Base-by-base conservation (phyloP, 305 asterid species). In the Ilex paraguariensis region DNA sequence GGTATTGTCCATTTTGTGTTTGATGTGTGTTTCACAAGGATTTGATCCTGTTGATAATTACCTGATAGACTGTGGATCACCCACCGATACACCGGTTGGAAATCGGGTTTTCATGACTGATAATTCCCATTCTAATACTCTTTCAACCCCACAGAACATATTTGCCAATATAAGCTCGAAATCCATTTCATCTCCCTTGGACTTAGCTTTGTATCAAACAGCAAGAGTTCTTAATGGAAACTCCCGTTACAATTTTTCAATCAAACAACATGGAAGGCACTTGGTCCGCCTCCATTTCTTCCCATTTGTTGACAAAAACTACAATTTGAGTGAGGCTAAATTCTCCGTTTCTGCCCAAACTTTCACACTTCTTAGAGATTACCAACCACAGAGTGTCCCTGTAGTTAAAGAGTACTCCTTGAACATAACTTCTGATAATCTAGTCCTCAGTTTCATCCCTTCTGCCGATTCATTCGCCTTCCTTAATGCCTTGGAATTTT, bases 21-120 rank as follows among this genome's bases (percentile, higher is more conserved):
- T 78, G 62, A 40, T 71, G 13, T 10, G 14, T 36, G 13, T 54
- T 10, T 66, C 78, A 12, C 50, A 56, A 49, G 71, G 61, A 53
- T 71, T 60, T 68, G 76, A n/a, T 63, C 78, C 78, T 66, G 75
- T 61, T 13, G 78, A 78, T 66, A 71, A 68, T 53, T 75, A 59
- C 67, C 65, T 78, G 40, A 68, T 78, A 55, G 63, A 78, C 60
- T 78, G 83, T 53, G 83, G 78, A 16, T 75, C 83, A 51, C 3
- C 10, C 31, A 32, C 36, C 7, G 45, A 74, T 68, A 71, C 66
- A 50, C 40, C 75, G 3, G 32, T 71, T 46, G 75, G 64, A 51
- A 67, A 64, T 63, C 61, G 83, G 13, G 62, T 78, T 60, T 78
- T 78, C 60, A 33, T 68, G 17, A 72, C 80, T 66, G 80, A 78